These are phyloP conservation scores for Clarkia xantiana DNA, from an alignment of 345 rosid genomes.

Conservation along the genomic window DNA sequence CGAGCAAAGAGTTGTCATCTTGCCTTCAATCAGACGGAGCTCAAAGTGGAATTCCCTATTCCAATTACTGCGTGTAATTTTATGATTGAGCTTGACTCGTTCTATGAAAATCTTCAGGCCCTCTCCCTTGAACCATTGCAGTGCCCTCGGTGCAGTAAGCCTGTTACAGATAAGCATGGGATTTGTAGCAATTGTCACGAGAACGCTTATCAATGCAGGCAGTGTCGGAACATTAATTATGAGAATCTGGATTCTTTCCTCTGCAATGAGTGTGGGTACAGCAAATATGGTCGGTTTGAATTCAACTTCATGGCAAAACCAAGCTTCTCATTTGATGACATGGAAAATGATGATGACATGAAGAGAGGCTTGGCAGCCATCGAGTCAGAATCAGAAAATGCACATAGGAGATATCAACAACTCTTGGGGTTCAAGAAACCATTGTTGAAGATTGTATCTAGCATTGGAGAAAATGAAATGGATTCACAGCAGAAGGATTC, in stretches of 20 bases:
- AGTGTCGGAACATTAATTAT: conserved; percentile 95
- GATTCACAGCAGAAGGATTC: conserved; percentile 98
- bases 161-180: conserved; percentile 95
- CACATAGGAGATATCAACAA: conserved; percentile 98
- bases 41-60: conserved; percentile 94
- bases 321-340: conserved; percentile 87
- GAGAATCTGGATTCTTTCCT: conserved; percentile 95
- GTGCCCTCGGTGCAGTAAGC: conserved; percentile 96
- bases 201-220: conserved; percentile 99
- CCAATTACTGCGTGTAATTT: conserved; percentile 98
- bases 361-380: conserved; percentile 95
- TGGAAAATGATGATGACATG: conserved; percentile 99
- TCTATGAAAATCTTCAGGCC: conserved; percentile 99
- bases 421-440: conserved; percentile 98
- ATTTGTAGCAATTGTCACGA: conserved; percentile 96
- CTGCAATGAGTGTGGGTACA: conserved; percentile 96
- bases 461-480: conserved; percentile 97
- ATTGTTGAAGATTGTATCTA: conserved; percentile 89
- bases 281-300: conserved; percentile 98
- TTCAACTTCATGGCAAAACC: conserved; percentile 99
- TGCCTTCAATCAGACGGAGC: conserved; percentile 90
- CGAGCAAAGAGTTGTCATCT: conserved; percentile 98
- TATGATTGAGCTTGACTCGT: conserved; percentile 98
- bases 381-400: conserved; percentile 97
- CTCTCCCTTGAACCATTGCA: conserved; percentile 93